Evolutionary conservation across 805 yeast species (phyloP).

Genomic region (Danielia oregonensis): DNA sequence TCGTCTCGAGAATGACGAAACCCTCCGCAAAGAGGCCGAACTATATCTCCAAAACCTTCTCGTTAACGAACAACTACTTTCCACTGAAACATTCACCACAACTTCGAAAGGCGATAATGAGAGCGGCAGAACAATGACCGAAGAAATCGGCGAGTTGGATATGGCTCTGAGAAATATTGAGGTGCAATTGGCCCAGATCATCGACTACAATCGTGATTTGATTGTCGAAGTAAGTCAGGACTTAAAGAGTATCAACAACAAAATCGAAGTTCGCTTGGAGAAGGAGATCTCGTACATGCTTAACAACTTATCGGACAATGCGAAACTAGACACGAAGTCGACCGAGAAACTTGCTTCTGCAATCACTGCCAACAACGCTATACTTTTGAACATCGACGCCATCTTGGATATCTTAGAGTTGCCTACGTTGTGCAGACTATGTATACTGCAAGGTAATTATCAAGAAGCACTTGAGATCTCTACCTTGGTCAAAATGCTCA

Average conservation of each 20-base stretch:
- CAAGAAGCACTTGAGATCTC: conserved; percentile 86
- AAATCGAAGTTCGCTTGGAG: conserved; percentile 15
- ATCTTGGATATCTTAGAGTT: conserved; percentile 76
- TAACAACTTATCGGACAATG: not conserved
- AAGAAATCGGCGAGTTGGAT: conserved; percentile 73
- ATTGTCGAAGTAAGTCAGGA: conserved; percentile 41
- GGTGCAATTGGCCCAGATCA: conserved; percentile 38
- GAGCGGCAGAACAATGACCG: conserved; percentile 42
- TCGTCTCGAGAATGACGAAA: conserved; percentile 18
- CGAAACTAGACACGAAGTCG: not conserved
- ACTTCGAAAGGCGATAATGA: conserved; percentile 19
- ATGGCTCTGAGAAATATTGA: conserved; percentile 49
- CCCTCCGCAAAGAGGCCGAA: conserved; percentile 20
- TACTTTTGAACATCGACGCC: conserved; percentile 62
- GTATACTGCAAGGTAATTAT: conserved; percentile 82
- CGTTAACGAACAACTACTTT: conserved; percentile 44
- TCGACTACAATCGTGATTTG: conserved; percentile 41
- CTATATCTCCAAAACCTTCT: conserved; percentile 38
- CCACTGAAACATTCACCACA: conserved; percentile 43
- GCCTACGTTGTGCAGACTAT: conserved; percentile 78
- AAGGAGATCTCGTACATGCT: conserved; percentile 9
- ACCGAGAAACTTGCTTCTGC: conserved; percentile 21
- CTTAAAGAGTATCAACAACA: conserved; percentile 16
- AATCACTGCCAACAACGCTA: conserved; percentile 25
- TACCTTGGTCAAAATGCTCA: conserved; percentile 64